phyloP scores from a whole-genome alignment of 192 early-diverging fungal genomes.

The Chytriomyces sp. region DNA sequence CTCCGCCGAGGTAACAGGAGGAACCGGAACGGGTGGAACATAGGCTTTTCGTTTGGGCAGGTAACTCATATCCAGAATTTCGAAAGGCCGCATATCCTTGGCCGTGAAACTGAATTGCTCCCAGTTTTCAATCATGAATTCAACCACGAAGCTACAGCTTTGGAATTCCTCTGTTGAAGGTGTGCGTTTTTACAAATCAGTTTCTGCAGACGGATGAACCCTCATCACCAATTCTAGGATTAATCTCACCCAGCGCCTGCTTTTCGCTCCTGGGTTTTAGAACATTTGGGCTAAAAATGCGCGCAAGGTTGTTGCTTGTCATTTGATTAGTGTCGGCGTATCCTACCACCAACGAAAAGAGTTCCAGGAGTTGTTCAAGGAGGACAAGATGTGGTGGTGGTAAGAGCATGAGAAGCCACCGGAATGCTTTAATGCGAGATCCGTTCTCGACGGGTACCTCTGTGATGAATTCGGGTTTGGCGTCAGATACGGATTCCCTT shows the following conservation, averaged over 20 bases:
- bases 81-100: slow-evolving; percentile 34
- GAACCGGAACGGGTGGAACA: not conserved
- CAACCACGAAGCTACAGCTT: slow-evolving; percentile 45
- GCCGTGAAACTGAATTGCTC: slow-evolving; percentile 40
- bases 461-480: not conserved
- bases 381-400: slow-evolving; percentile 48
- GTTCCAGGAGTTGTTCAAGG: slow-evolving; percentile 47
- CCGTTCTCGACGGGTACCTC: slow-evolving; percentile 48
- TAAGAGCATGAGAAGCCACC: slow-evolving; percentile 49
- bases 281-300: slow-evolving; percentile 53
- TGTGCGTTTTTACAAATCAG: not conserved
- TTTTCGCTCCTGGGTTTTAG: slow-evolving; percentile 44
- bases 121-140: slow-evolving; percentile 47
- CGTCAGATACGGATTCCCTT: too few relatives aligned
- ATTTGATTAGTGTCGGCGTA: slow-evolving; percentile 46
- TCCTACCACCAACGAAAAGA: slow-evolving; percentile 36
- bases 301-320: slow-evolving; percentile 45
- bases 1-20: not conserved
- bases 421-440: slow-evolving; percentile 40
- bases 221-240: not conserved
- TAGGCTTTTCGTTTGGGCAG: not conserved
- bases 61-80: slow-evolving; percentile 43
- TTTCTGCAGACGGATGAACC: too few relatives aligned
- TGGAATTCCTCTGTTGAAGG: slow-evolving; percentile 47
- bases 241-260: slow-evolving; percentile 30